These are phyloP conservation scores for Schizochytrium sp. DNA, from an alignment of 108 stramenopile species.

Conservation along the genomic window DNA sequence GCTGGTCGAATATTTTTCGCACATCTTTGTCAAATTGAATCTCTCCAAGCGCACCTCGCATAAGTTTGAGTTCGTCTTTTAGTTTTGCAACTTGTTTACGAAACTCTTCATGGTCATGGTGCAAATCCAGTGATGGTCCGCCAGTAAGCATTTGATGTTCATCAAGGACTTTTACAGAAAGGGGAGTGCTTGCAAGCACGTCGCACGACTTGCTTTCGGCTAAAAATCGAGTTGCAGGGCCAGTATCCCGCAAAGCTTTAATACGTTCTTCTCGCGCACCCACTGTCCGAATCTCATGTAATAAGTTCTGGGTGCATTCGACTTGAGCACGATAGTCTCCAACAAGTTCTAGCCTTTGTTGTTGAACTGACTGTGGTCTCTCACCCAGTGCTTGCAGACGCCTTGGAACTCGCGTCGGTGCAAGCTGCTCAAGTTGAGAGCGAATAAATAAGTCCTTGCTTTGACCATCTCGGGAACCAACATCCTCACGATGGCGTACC, in stretches of 20 bases:
- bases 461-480: neutral
- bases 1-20: neutral
- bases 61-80: neutral
- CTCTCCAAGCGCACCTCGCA: neutral
- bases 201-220: neutral
- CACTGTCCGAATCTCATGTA: neutral
- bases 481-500: too few relatives aligned
- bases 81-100: neutral
- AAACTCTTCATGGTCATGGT: conserved; percentile 16
- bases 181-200: neutral
- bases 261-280: neutral
- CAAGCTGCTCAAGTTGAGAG: neutral
- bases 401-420: neutral
- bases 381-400: neutral
- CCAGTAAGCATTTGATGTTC: neutral
- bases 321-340: neutral
- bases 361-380: too few relatives aligned
- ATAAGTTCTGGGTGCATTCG: neutral
- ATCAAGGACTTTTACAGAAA: neutral
- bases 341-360: too few relatives aligned
- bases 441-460: neutral
- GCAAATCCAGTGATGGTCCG: neutral
- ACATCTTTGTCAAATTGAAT: neutral
- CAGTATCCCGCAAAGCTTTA: neutral
- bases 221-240: neutral